Percentiles rank a stretch among this genome's conserved stretches.
These are phyloP conservation scores for Ascoidea asiatica DNA, from an alignment of 805 yeast genomes.

Conservation along the genomic window DNA sequence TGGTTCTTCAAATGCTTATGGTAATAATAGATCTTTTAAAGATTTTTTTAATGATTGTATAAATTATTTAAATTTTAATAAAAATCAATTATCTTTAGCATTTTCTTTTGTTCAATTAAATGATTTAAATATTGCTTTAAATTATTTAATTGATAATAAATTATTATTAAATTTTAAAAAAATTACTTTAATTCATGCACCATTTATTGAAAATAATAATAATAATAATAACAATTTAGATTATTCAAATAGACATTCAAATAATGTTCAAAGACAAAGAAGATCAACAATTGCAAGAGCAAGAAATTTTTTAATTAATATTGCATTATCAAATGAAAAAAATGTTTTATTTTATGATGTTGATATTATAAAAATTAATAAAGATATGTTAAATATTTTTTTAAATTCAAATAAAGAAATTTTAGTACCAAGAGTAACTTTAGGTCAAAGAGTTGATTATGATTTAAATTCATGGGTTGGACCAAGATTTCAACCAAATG, in stretches of 20 bases:
- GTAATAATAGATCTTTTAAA: conserved; percentile 18
- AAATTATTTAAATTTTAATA: no score
- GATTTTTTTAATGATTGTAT: conserved; percentile 21
- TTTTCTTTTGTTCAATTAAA: no score
- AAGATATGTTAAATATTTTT: conserved; percentile 15
- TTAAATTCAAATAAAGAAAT: conserved; percentile 17
- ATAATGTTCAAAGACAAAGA: conserved; percentile 12
- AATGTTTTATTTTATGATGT: conserved; percentile 19
- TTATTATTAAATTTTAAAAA: conserved; percentile 5
- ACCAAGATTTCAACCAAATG: conserved; percentile 14
- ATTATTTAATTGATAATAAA: no score
- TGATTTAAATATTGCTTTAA: no score
- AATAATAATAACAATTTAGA: conserved; percentile 8
- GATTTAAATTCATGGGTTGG: conserved; percentile 24
- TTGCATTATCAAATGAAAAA: conserved; percentile 15
- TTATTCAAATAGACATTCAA: conserved; percentile 14
- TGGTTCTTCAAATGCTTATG: conserved; percentile 18
- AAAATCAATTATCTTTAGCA: no score
- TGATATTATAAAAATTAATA: conserved; percentile 16
- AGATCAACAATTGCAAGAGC: conserved; percentile 14
- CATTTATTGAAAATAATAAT: conserved; percentile 19
- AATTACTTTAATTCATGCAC: conserved; percentile 21
- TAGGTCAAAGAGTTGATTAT: conserved; percentile 16
- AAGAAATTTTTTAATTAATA: conserved; percentile 15
- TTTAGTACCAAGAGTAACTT: conserved; percentile 17